These are phyloP conservation scores for Sechiopsis laciniata DNA, from an alignment of 306 rosid species.

Conservation along the genomic window DNA sequence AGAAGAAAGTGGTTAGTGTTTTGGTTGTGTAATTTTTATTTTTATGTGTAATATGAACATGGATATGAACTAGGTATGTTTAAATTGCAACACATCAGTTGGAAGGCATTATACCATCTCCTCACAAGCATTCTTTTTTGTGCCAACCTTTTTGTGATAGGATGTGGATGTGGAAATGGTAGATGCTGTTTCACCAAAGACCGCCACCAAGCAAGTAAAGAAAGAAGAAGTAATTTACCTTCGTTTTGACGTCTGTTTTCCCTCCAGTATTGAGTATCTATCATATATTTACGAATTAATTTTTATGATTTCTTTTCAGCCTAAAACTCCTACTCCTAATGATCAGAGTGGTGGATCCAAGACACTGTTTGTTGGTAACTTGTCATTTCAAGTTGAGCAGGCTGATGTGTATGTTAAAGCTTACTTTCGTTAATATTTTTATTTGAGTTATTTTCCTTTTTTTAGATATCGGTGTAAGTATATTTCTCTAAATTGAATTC, in stretches of 20 bases:
- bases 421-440: background rate
- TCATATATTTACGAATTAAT: background rate
- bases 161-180: conserved; percentile 57
- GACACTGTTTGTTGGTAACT: conserved; percentile 71
- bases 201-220: conserved; percentile 4
- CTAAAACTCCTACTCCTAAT: conserved; percentile 58
- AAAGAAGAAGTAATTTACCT: conserved; percentile 40
- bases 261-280: background rate
- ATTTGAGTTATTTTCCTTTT: background rate
- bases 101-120: too few relatives aligned
- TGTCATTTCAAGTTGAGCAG: conserved; percentile 39
- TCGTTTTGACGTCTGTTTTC: background rate
- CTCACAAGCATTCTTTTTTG: too few relatives aligned
- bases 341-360: conserved; percentile 30
- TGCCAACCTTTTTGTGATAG: conserved; percentile 30
- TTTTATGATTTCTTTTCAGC: conserved; percentile 32
- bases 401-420: conserved; percentile 54
- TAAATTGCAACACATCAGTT: background rate
- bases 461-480: background rate
- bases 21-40: background rate
- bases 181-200: conserved; percentile 40
- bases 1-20: conserved; percentile 30
- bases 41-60: background rate
- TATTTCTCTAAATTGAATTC: background rate
- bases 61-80: too few relatives aligned